Conservation (phyloP, 2,329 filamentous ascomycete species). For the Dactylonectria macrodidyma region DNA sequence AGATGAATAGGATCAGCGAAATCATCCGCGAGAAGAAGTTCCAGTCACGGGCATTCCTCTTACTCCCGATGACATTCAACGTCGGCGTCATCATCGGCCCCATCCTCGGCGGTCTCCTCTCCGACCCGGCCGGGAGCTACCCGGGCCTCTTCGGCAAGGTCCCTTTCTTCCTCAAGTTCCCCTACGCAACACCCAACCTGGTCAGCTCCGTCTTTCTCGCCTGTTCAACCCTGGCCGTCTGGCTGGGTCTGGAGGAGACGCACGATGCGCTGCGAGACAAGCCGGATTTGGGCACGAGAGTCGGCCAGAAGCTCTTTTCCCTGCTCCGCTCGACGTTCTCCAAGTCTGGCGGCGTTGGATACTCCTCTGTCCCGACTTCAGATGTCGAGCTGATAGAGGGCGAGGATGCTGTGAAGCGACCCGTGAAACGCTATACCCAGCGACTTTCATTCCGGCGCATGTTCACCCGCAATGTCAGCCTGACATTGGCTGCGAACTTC, state of each 20-base stretch:
- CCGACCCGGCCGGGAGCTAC: constrained; percentile 75
- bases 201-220: constrained; percentile 65
- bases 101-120: constrained; percentile 77
- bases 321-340: constrained; percentile 47
- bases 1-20: constrained; percentile 69
- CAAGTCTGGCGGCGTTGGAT: constrained; percentile 31
- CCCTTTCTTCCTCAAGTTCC: constrained; percentile 63
- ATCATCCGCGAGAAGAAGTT: constrained; percentile 76
- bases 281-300: constrained; percentile 59
- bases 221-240: constrained; percentile 60
- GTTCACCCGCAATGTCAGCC: constrained; percentile 68
- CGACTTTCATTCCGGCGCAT: constrained; percentile 68
- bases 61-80: constrained; percentile 82
- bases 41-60: constrained; percentile 80
- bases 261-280: constrained; percentile 60
- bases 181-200: constrained; percentile 70
- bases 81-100: constrained; percentile 82
- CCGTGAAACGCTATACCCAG: constrained; percentile 58
- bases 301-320: constrained; percentile 55
- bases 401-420: constrained; percentile 19
- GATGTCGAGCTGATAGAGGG: constrained; percentile 42
- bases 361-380: constrained; percentile 41
- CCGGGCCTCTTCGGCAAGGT: constrained; percentile 64
- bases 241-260: constrained; percentile 69
- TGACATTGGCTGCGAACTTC: constrained; percentile 75